Conservation (phyloP, 768 basidiomycete species). For the Mycena belliarum region DNA sequence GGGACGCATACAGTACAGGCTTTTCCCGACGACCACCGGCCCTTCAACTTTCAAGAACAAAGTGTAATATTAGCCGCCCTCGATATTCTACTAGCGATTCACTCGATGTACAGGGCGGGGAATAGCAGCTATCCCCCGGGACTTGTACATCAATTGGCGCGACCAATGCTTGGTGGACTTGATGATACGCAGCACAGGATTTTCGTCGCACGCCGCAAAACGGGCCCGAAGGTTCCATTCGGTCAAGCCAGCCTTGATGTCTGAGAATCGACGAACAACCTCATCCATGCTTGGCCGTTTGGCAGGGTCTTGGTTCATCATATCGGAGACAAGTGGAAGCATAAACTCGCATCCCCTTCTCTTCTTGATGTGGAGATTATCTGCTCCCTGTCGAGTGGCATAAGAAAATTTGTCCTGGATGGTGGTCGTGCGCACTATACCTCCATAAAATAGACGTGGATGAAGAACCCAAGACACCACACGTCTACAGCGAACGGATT, state of each 20-base stretch:
- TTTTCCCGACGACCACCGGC: no score
- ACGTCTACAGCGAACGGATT: constrained; percentile 4
- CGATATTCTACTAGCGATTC: no score
- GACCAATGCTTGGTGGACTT: no score
- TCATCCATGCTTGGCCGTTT: background rate
- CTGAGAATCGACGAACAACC: background rate
- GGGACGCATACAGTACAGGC: no score
- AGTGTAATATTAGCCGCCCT: no score
- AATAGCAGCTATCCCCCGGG: no score
- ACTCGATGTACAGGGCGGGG: no score
- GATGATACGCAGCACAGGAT: no score
- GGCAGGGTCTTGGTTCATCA: background rate
- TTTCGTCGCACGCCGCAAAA: no score
- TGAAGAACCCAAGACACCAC: background rate
- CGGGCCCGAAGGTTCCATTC: constrained; percentile 2
- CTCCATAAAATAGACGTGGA: background rate
- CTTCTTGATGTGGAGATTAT: background rate
- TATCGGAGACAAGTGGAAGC: background rate
- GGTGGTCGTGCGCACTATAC: background rate
- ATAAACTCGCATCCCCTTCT: background rate
- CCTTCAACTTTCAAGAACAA: no score
- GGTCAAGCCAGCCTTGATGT: background rate
- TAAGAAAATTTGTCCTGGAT: background rate
- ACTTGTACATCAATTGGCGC: no score
- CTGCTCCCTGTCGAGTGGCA: background rate